These are phyloP conservation scores for Hypoxylon sp. DNA, from an alignment of 2,329 filamentous ascomycete genomes.

Conservation along the genomic window DNA sequence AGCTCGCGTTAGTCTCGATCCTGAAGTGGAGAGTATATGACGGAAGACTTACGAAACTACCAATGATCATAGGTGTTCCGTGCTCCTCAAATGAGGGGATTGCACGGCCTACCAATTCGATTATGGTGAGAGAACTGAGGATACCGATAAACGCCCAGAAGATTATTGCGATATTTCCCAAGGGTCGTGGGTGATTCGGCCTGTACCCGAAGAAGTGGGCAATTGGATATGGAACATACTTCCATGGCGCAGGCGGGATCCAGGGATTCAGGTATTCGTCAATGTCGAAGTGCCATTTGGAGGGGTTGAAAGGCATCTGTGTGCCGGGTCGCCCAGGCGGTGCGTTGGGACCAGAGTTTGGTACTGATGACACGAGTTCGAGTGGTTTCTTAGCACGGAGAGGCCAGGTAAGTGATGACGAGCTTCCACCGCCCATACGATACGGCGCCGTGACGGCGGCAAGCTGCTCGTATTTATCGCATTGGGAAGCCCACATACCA, in stretches of 20 bases:
- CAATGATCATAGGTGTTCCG: slow-evolving; percentile 70
- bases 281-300: slow-evolving; percentile 74
- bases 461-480: slow-evolving; percentile 27
- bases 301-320: slow-evolving; percentile 34
- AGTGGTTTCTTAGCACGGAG: slow-evolving; percentile 5
- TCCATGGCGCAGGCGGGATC: slow-evolving; percentile 73
- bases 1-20: slow-evolving; percentile 13
- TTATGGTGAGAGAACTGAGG: slow-evolving; percentile 69
- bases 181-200: slow-evolving; percentile 47
- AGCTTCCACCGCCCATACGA: slow-evolving; percentile 7
- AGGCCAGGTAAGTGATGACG: slow-evolving; percentile 8
- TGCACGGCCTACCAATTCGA: slow-evolving; percentile 67
- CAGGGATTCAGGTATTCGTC: slow-evolving; percentile 80
- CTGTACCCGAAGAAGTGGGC: slow-evolving; percentile 77
- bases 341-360: slow-evolving; percentile 14
- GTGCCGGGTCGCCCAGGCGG: slow-evolving; percentile 2
- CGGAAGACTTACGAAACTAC: slow-evolving; percentile 72
- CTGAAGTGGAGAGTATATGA: not conserved
- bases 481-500: not conserved
- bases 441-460: slow-evolving; percentile 12
- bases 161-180: slow-evolving; percentile 70
- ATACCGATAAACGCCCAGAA: slow-evolving; percentile 75
- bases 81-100: slow-evolving; percentile 65
- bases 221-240: slow-evolving; percentile 71
- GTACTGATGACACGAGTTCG: slow-evolving; percentile 10